Base-by-base conservation (phyloP, 2,329 filamentous ascomycete species). In the Colletotrichum costaricense region DNA sequence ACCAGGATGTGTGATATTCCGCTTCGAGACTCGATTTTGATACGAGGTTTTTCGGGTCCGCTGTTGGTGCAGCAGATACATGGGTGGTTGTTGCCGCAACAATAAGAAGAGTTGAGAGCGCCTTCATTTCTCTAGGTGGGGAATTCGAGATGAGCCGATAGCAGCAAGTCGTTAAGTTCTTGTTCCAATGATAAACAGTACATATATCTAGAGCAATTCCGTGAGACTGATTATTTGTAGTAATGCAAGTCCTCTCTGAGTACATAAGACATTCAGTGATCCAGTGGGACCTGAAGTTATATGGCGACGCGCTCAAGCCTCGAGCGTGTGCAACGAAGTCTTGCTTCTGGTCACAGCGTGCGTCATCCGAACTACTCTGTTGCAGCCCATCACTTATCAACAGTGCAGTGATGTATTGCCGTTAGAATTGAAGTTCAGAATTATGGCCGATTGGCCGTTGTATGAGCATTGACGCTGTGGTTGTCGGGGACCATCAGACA, bases 1-100 rank as follows among this genome's bases (percentile, higher is more conserved):
- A 19, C 60, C 60, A 63, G 8, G 60, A 63, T 12, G 62, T 63
- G 28, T 54, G 62, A 9, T 63, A 63, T 16, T 35, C 62, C 8
- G 62, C 9, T 30, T n/a, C 35, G 28, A 14, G 12, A 16, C 19
- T 35, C 7, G 46, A 19, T 1, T 35, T 14, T n/a, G 46, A 16
- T 5, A 63, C 24, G 7, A 54, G n/a, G 14, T 35, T 14, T n/a
- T 55, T 63, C 12, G 62, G 12, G 7, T 63, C 62, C 5, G 28
- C 62, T 24, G 49, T 16, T 7, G 62, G 62, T 9, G 28, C 62
- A 5, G 62, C 14, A 9, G 16, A 8, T 4, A n/a, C 46, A 0
- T 7, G 4, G n/a, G 28, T 35, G 28, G 26, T 38, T 7, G 14
- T 12, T 19, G 28, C 46, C 46, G 52, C 28, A n/a, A 54, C 24